Evolutionary conservation across 495 filamentous ascomycete genomes (phyloP), one percentile per base, ranked within the genome.

Genomic region (Glarea lozoyensis): DNA sequence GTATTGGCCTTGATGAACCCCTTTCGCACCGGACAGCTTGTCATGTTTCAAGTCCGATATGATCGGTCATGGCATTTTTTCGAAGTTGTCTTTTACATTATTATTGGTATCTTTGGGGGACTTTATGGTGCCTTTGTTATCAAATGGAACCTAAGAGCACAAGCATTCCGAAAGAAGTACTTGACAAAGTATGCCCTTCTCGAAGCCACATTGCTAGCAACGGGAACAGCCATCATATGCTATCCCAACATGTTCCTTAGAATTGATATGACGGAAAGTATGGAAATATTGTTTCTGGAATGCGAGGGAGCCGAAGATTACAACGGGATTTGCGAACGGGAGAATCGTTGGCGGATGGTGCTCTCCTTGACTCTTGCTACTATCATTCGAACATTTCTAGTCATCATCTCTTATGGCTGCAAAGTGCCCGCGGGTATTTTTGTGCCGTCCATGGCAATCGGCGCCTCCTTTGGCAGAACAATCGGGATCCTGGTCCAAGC

Each of bases 201-300:
- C n/a, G 92, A 98, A 62, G 81, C 87, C 5, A 87, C 87, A 1
- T 56, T 94, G 25, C 69, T 97, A 40, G 89, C 92, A 2, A 75
- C 76, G 1, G 70, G 77, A 6, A 97, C 92, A 10, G 93, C 90
- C 2, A 68, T 97, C 40, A 69, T 97, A 5, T 97, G 92, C 64
- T 98, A 90, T 54, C 92, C 88, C 1, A 98, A 97, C 59, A 88
- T 86, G 61, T 97, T 98, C 53, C 60, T 98, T 38, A 75, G 85
- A 49, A 96, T 98, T 54, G 94, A 98, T 62, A 97, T 98, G 92
- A 96, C 92, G 0, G 88, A 95, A 63, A 94, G 86, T 66, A 97
- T 98, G 92, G 88, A 96, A 60, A 94, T 94, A 47, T 67, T 98
- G 2, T 98, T 98, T 60, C 72, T 81, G 10, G 93, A 98, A 64